Percentiles rank a stretch among this genome's conserved stretches.
Evolutionary conservation across 116 monocot genomes (phyloP).

Genomic region (Thalassia testudinum): DNA sequence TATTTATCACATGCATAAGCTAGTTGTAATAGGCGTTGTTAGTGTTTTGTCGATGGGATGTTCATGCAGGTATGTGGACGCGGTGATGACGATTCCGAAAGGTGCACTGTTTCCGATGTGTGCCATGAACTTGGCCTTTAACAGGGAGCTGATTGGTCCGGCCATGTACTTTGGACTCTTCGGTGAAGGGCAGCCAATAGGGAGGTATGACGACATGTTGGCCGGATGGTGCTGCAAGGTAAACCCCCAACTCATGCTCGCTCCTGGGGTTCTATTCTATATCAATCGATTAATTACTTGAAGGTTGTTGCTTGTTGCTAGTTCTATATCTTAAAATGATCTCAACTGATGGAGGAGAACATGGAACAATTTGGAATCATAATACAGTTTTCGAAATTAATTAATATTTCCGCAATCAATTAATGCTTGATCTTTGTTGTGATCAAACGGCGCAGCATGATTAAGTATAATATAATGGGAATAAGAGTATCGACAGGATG

Average conservation of each 20-base stretch:
- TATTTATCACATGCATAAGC: neutral
- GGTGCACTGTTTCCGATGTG: slow-evolving; percentile 78
- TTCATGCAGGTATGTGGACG: slow-evolving; percentile 51
- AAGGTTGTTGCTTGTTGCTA: no score
- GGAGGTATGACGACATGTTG: slow-evolving; percentile 81
- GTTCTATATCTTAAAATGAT: no score
- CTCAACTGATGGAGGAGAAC: no score
- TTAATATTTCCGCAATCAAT: no score
- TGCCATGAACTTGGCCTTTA: slow-evolving; percentile 69
- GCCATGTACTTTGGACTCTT: slow-evolving; percentile 84
- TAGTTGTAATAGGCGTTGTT: neutral
- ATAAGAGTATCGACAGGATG: no score
- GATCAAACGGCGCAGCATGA: no score
- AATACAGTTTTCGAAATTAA: no score
- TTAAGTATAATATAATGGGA: no score
- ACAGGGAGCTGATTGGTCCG: slow-evolving; percentile 66
- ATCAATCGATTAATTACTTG: no score
- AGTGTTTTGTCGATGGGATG: neutral
- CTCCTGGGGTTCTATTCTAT: no score
- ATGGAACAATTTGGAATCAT: no score
- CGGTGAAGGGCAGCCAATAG: slow-evolving; percentile 77
- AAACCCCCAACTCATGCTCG: neutral
- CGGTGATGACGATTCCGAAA: slow-evolving; percentile 57
- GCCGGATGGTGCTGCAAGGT: slow-evolving; percentile 79
- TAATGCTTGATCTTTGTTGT: no score